Evolutionary conservation across 208 protist species (phyloP).

Genomic region (Plasmodiophora brassicae): DNA sequence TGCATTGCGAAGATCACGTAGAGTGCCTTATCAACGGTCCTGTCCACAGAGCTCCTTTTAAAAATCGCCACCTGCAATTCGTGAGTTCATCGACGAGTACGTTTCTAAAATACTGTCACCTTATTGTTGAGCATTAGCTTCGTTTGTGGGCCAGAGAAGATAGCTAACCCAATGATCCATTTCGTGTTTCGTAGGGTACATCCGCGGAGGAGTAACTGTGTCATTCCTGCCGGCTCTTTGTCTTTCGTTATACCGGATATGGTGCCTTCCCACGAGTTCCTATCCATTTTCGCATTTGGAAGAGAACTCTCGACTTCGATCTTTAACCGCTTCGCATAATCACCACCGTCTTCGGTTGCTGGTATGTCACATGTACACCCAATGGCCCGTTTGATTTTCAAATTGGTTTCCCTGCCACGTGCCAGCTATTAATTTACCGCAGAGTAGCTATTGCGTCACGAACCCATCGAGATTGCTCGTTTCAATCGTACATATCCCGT

Average conservation of each 20-base stretch:
- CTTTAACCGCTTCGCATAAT: neutral
- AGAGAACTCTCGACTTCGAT: neutral
- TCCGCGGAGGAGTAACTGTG: slow-evolving; percentile 75
- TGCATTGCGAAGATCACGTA: slow-evolving; percentile 40
- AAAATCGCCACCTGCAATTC: neutral
- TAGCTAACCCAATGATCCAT: slow-evolving; percentile 69
- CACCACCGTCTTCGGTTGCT: neutral
- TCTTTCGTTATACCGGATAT: slow-evolving; percentile 22
- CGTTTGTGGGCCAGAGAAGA: slow-evolving; percentile 75
- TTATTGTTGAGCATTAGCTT: slow-evolving; percentile 63
- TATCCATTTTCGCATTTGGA: slow-evolving; percentile 34
- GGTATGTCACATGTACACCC: neutral
- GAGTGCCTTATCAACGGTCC: slow-evolving; percentile 28
- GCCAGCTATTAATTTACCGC: neutral
- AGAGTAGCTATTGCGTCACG: neutral
- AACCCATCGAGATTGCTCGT: slow-evolving; percentile 21
- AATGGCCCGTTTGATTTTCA: slow-evolving; percentile 39
- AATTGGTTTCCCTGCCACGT: slow-evolving; percentile 44
- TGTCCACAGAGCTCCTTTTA: slow-evolving; percentile 34
- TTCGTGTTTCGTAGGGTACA: slow-evolving; percentile 77
- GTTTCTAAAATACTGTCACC: too few species aligned
- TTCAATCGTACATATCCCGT: slow-evolving; percentile 18
- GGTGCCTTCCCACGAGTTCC: slow-evolving; percentile 8
- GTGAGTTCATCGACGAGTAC: too few species aligned
- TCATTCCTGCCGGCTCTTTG: slow-evolving; percentile 62